Evolutionary conservation across 805 yeast species (phyloP).

Genomic region (Candida coquimbonensis): DNA sequence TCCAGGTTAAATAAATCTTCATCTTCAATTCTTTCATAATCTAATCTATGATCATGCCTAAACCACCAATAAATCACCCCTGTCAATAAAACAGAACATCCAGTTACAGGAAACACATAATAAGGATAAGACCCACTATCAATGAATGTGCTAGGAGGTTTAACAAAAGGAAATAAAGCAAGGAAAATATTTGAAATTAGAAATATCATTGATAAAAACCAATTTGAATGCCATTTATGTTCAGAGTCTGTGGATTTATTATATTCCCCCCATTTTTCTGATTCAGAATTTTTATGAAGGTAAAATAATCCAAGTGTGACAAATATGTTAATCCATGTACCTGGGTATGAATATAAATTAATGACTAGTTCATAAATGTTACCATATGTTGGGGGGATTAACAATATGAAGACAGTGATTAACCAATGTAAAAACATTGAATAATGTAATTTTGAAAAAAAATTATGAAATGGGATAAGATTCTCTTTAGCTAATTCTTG

Average conservation of each 20-base stretch:
- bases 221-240: constrained; percentile 24
- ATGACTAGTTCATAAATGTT: constrained; percentile 59
- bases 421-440: constrained; percentile 50
- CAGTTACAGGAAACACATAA: constrained; percentile 52
- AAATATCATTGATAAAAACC: constrained; percentile 29
- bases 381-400: constrained; percentile 50
- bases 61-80: constrained; percentile 37
- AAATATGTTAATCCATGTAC: constrained; percentile 48
- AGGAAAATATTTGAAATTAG: constrained; percentile 40
- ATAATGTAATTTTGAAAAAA: constrained; percentile 37
- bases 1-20: not conserved
- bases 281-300: constrained; percentile 34
- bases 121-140: constrained; percentile 35
- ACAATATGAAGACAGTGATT: constrained; percentile 44
- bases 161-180: constrained; percentile 50
- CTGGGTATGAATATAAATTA: constrained; percentile 57
- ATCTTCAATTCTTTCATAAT: too few relatives aligned
- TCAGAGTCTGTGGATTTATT: constrained; percentile 5
- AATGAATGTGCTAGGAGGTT: constrained; percentile 35
- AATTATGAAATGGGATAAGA: constrained; percentile 41
- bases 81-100: constrained; percentile 35
- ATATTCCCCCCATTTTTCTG: constrained; percentile 35
- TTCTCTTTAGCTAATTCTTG: constrained; percentile 48
- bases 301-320: constrained; percentile 48
- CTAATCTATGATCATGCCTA: not conserved